phyloP scores from a whole-genome alignment of 352 stramenopile species.

The Globisporangium nodosum region DNA sequence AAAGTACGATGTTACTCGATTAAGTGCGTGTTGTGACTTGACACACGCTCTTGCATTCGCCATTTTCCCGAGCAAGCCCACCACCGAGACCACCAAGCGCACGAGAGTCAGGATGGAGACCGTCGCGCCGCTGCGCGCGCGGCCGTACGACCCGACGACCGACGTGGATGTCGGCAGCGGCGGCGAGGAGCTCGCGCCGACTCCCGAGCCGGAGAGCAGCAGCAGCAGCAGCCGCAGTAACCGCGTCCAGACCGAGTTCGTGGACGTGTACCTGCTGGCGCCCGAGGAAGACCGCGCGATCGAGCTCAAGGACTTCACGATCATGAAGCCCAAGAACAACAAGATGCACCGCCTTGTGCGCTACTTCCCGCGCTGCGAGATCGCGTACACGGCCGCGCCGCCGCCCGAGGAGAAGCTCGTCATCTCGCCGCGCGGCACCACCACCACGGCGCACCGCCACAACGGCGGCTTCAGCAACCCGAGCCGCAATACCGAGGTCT shows the following conservation, averaged over 20 bases:
- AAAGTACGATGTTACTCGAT: background rate
- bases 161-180: constrained; percentile 4
- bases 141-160: constrained; percentile 13
- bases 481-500: constrained; percentile 60
- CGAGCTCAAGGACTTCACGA: constrained; percentile 76
- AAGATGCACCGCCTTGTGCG: constrained; percentile 66
- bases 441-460: constrained; percentile 47
- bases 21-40: background rate
- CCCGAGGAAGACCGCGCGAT: constrained; percentile 57
- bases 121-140: constrained; percentile 2
- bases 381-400: constrained; percentile 61
- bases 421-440: constrained; percentile 43
- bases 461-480: constrained; percentile 73
- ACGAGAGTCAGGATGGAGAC: background rate
- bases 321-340: constrained; percentile 81
- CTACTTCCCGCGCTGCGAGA: constrained; percentile 62
- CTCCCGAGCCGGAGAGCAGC: background rate
- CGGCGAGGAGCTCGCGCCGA: background rate
- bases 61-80: background rate
- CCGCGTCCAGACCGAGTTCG: constrained; percentile 36
- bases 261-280: constrained; percentile 70
- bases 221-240: background rate
- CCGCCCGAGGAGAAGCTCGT: constrained; percentile 53
- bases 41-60: background rate
- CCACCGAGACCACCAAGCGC: background rate